Conservation (phyloP, 202 grass and related monocot genomes). For the Dendrocalamus latiflorus region DNA sequence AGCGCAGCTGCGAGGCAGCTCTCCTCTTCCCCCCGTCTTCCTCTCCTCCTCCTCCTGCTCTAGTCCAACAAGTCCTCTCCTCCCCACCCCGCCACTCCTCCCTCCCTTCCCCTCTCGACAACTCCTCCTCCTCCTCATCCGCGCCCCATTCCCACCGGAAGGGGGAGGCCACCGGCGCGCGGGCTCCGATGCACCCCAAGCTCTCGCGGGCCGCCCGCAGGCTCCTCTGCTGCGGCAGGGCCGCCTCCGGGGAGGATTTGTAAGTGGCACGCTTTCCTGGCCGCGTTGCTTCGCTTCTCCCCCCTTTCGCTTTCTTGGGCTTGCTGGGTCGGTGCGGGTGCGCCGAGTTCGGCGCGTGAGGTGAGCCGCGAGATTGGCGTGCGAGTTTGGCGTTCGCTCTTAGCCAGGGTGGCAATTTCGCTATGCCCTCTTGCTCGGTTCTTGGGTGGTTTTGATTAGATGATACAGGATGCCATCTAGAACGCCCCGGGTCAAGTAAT, state of each 20-base stretch:
- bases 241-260: constrained; percentile 37
- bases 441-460: background rate
- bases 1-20: constrained; percentile 36
- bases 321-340: background rate
- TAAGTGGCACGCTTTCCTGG: constrained; percentile 8
- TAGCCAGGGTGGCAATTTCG: background rate
- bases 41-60: too few species aligned
- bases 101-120: background rate
- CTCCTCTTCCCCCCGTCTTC: background rate
- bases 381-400: background rate
- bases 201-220: constrained; percentile 45
- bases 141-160: background rate
- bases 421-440: background rate
- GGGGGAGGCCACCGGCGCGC: background rate
- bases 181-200: constrained; percentile 44
- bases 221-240: constrained; percentile 49
- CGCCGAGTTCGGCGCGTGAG: background rate
- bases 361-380: background rate
- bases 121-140: too few species aligned
- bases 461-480: background rate
- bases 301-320: background rate
- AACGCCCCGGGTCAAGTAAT: background rate
- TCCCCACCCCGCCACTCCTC: background rate
- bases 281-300: background rate
- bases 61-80: background rate